A percentile compares a stretch with the other conserved stretches of the same genome.
Conservation (phyloP, 1,139 yeast genomes). For the Pichia sp. region DNA sequence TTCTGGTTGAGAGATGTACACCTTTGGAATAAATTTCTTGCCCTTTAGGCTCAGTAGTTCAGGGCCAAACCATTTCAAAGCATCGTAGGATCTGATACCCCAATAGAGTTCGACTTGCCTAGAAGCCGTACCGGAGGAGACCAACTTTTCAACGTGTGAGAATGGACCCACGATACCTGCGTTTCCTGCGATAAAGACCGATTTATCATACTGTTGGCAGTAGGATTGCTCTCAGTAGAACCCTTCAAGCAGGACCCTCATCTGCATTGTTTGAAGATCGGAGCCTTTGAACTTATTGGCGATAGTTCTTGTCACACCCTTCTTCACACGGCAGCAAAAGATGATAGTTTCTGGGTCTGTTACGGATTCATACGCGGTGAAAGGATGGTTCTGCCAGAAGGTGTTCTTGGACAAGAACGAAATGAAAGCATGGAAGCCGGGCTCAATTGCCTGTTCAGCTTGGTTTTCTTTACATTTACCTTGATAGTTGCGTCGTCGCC, state of each 20-base stretch:
- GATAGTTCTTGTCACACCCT: slow-evolving; percentile 36
- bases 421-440: slow-evolving; percentile 57
- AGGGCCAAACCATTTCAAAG: slow-evolving; percentile 49
- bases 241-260: slow-evolving; percentile 40
- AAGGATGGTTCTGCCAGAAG: slow-evolving; percentile 44
- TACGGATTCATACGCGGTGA: slow-evolving; percentile 31
- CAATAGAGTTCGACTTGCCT: slow-evolving; percentile 42
- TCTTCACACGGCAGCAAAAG: slow-evolving; percentile 40
- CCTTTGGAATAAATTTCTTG: slow-evolving; percentile 35
- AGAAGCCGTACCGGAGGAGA: slow-evolving; percentile 21
- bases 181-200: slow-evolving; percentile 63
- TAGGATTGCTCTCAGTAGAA: slow-evolving; percentile 51
- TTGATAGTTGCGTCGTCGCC: slow-evolving; percentile 34
- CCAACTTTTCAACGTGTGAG: slow-evolving; percentile 32
- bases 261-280: background rate
- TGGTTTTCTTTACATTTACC: slow-evolving; percentile 35
- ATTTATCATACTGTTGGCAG: slow-evolving; percentile 50
- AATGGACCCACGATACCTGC: slow-evolving; percentile 62
- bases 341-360: slow-evolving; percentile 24
- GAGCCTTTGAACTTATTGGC: slow-evolving; percentile 11
- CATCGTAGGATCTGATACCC: slow-evolving; percentile 44
- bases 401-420: slow-evolving; percentile 37
- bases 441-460: slow-evolving; percentile 28
- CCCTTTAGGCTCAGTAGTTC: slow-evolving; percentile 35
- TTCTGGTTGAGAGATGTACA: slow-evolving; percentile 39